Conservation (phyloP, 2,329 filamentous ascomycete genomes). For the Clonostachys chloroleuca region DNA sequence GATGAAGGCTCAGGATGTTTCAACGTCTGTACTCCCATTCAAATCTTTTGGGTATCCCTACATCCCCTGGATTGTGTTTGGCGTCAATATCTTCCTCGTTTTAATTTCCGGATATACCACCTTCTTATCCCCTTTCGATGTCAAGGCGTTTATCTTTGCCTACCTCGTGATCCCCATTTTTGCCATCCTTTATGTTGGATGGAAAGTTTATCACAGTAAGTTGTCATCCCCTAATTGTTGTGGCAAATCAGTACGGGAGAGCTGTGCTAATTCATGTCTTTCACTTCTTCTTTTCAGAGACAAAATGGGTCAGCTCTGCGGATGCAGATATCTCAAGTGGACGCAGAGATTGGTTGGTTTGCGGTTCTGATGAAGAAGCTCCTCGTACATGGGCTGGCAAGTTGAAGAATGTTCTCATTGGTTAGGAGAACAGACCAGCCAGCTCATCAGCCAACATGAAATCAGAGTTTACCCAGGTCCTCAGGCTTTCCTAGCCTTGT, state of each 20-base stretch:
- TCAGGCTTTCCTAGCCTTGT: too few species aligned
- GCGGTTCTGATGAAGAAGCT: slow-evolving; percentile 1
- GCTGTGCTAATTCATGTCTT: too few species aligned
- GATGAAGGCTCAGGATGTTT: slow-evolving; percentile 44
- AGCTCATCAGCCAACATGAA: too few species aligned
- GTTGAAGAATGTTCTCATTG: neutral
- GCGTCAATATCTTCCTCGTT: slow-evolving; percentile 5
- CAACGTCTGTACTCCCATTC: neutral
- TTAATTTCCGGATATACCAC: slow-evolving; percentile 6
- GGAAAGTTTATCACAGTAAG: slow-evolving; percentile 6
- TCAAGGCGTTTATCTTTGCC: slow-evolving; percentile 6
- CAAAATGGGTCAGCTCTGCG: slow-evolving; percentile 3
- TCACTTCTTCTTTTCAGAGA: neutral
- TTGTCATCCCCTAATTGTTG: neutral
- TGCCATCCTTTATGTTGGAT: slow-evolving; percentile 3
- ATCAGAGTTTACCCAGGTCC: too few species aligned
- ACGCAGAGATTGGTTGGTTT: slow-evolving; percentile 4
- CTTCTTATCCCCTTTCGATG: slow-evolving; percentile 3
- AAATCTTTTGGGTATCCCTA: slow-evolving; percentile 3
- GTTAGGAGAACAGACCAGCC: neutral
- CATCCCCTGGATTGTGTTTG: slow-evolving; percentile 4
- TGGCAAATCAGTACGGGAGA: too few species aligned
- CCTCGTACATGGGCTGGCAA: neutral
- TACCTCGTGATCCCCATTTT: slow-evolving; percentile 7
- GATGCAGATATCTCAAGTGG: slow-evolving; percentile 5